A percentile compares a stretch with the other conserved stretches of the same genome.
phyloP scores from a whole-genome alignment of 2,329 filamentous ascomycete species.

The Hypoxylon sp. region DNA sequence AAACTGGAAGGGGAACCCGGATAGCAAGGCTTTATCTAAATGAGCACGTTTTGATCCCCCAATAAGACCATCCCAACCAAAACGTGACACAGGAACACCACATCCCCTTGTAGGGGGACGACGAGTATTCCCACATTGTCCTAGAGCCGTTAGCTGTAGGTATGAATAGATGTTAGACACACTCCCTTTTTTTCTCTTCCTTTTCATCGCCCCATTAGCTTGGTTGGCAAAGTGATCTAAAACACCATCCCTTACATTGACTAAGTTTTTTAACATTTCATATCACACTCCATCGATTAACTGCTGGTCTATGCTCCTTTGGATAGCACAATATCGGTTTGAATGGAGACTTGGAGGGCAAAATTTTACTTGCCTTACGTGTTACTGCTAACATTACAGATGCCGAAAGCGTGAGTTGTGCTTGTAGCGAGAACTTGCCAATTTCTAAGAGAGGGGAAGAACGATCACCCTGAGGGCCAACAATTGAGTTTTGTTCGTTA shows the following conservation, averaged over 20 bases:
- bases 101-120: background rate
- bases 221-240: background rate
- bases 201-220: background rate
- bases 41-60: background rate
- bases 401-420: background rate
- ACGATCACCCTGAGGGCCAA: background rate
- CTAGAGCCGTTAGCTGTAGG: background rate
- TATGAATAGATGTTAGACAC: background rate
- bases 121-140: background rate
- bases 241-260: background rate
- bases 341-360: background rate
- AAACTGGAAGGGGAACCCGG: background rate
- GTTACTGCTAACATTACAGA: background rate
- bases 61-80: conserved; percentile 3
- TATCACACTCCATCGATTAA: background rate
- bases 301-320: background rate
- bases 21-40: background rate
- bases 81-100: conserved; percentile 5
- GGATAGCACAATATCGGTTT: background rate
- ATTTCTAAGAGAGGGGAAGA: background rate
- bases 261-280: background rate
- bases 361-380: background rate
- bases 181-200: background rate
- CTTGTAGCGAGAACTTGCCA: background rate
- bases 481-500: background rate